Percentiles rank a stretch among this genome's conserved stretches.
Evolutionary conservation across 495 filamentous ascomycete species (phyloP).

Genomic region (Rostrohypoxylon terebratum): DNA sequence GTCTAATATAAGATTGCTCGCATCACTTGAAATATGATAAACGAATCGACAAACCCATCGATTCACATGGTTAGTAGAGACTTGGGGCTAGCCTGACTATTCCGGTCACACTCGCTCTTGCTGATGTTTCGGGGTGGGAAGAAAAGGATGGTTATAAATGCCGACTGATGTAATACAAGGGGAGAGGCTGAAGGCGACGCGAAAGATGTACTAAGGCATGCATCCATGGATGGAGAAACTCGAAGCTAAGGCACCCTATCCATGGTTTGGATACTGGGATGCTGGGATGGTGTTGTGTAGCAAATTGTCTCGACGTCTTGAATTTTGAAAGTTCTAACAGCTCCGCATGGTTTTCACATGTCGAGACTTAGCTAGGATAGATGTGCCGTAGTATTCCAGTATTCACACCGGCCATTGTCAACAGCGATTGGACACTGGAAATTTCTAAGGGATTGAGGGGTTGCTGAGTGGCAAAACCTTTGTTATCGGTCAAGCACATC

Average conservation of each 20-base stretch:
- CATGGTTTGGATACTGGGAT: constrained; percentile 13
- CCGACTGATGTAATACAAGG: constrained; percentile 21
- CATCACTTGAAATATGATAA: constrained; percentile 14
- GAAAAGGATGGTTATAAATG: constrained; percentile 11
- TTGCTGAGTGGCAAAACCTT: background rate
- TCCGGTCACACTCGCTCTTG: constrained; percentile 5
- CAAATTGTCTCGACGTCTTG: constrained; percentile 25
- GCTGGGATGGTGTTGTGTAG: constrained; percentile 29
- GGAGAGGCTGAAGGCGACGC: constrained; percentile 19
- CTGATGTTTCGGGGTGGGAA: constrained; percentile 1
- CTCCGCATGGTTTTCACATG: constrained; percentile 34
- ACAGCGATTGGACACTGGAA: background rate
- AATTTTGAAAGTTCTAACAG: background rate
- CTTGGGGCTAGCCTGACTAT: constrained; percentile 11
- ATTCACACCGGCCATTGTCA: background rate
- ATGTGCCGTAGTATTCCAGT: background rate
- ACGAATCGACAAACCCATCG: constrained; percentile 8
- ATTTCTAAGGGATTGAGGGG: background rate
- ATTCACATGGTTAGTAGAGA: constrained; percentile 28
- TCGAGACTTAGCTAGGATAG: background rate
- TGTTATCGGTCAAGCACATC: constrained; percentile 5
- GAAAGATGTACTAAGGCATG: constrained; percentile 17
- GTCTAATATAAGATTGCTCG: constrained; percentile 10
- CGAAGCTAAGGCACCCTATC: constrained; percentile 38
- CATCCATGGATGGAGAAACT: constrained; percentile 26